phyloP scores from a whole-genome alignment of 1,284 basidiomycete species.

The Filobasidium uniguttulatum region DNA sequence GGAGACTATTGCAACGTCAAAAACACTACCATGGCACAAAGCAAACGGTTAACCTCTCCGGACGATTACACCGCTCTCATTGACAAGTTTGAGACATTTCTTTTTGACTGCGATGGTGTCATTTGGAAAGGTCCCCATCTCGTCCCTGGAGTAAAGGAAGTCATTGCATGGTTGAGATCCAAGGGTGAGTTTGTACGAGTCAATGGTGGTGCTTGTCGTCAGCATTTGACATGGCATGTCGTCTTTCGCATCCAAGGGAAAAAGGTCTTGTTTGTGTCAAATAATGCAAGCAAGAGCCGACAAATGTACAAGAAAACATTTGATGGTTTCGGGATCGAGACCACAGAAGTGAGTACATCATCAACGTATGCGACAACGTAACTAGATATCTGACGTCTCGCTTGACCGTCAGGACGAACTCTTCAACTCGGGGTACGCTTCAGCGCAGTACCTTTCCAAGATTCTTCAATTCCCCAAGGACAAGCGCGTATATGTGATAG shows the following conservation, averaged over 20 bases:
- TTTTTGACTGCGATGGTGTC: slow-evolving; percentile 96
- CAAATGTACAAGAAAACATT: slow-evolving; percentile 80
- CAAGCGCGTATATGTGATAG: slow-evolving; percentile 93
- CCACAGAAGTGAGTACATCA: slow-evolving; percentile 51
- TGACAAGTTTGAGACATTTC: slow-evolving; percentile 75
- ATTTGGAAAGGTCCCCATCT: slow-evolving; percentile 76
- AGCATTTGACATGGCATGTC: background rate
- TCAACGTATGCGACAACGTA: background rate
- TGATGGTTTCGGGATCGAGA: slow-evolving; percentile 72
- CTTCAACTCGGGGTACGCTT: slow-evolving; percentile 86
- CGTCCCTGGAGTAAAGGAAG: slow-evolving; percentile 61
- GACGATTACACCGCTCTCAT: slow-evolving; percentile 38
- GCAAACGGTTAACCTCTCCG: slow-evolving; percentile 16
- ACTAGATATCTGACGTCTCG: background rate
- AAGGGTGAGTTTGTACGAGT: background rate
- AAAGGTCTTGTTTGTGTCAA: slow-evolving; percentile 85
- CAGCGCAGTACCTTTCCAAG: slow-evolving; percentile 81
- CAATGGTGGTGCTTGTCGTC: background rate
- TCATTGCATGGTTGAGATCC: slow-evolving; percentile 48
- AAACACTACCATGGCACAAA: background rate
- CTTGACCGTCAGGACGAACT: slow-evolving; percentile 60
- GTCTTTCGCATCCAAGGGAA: slow-evolving; percentile 48
- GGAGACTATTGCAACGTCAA: too few relatives aligned
- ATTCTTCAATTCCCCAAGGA: slow-evolving; percentile 76
- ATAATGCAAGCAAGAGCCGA: slow-evolving; percentile 92